Conservation (phyloP, 306 rosid species). For the Inga leiocalycina region DNA sequence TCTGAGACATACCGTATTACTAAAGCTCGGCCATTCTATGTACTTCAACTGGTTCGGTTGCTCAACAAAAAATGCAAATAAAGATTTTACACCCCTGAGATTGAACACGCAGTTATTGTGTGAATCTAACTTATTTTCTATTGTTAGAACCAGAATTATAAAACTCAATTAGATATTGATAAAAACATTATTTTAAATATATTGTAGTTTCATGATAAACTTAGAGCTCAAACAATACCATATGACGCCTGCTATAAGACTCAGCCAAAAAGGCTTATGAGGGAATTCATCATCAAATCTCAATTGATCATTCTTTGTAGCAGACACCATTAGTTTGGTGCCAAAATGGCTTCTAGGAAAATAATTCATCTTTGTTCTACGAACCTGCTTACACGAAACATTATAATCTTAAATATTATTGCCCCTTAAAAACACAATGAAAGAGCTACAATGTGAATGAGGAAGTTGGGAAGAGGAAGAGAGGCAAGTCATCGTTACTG, state of each 20-base stretch:
- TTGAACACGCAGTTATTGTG: not conserved
- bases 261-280: conserved; percentile 62
- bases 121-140: conserved; percentile 9
- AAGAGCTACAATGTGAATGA: not conserved
- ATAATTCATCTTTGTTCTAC: no score
- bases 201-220: conserved; percentile 5
- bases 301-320: conserved; percentile 46
- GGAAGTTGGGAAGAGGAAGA: not conserved
- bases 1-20: conserved; percentile 62
- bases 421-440: no score
- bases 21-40: conserved; percentile 86
- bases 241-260: conserved; percentile 50
- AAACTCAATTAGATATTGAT: conserved; percentile 9
- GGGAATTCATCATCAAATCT: conserved; percentile 49
- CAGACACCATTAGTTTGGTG: conserved; percentile 22
- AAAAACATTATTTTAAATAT: not conserved
- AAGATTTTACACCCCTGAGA: conserved; percentile 62
- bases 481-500: conserved; percentile 37
- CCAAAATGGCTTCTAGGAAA: no score
- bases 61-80: conserved; percentile 68
- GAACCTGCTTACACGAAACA: no score
- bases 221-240: conserved; percentile 50
- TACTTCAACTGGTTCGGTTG: conserved; percentile 92
- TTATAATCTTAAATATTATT: no score
- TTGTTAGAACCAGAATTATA: not conserved